Evolutionary conservation across 768 basidiomycete genomes (phyloP).

Genomic region (Boletus insuetus): DNA sequence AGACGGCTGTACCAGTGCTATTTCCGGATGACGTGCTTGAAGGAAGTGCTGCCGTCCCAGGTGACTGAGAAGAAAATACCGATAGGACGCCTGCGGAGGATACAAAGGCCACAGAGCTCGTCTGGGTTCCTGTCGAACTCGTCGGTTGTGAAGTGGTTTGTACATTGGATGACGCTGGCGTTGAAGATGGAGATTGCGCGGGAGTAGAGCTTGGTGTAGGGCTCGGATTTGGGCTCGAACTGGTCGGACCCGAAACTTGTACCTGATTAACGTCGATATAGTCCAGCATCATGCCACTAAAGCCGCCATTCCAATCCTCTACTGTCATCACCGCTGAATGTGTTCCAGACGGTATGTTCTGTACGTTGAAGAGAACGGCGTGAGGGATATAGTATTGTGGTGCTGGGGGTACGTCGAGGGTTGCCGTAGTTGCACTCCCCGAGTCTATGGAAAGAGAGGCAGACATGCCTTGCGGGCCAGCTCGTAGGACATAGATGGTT

Average conservation of each 20-base stretch:
- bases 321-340: conserved; percentile 26
- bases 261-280: conserved; percentile 27
- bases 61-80: neutral
- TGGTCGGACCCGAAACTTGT: conserved; percentile 5
- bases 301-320: conserved; percentile 21
- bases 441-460: conserved; percentile 27
- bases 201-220: conserved; percentile 1
- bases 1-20: neutral
- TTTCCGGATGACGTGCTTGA: conserved; percentile 12
- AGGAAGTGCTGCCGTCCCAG: conserved; percentile 9
- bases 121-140: conserved; percentile 1
- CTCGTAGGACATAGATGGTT: conserved; percentile 29
- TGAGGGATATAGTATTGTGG: conserved; percentile 25
- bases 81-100: conserved; percentile 1
- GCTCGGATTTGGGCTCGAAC: neutral
- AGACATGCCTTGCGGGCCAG: conserved; percentile 26
- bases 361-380: conserved; percentile 19
- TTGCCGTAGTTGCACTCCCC: conserved; percentile 20
- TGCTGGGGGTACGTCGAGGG: conserved; percentile 19
- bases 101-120: neutral
- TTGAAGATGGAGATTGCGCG: conserved; percentile 6
- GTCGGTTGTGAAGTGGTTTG: conserved; percentile 1
- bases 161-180: neutral
- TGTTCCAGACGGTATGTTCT: conserved; percentile 21
- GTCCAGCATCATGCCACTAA: conserved; percentile 31